phyloP scores from a whole-genome alignment of 1,139 yeast genomes.

The Yamadazyma dushanensis region DNA sequence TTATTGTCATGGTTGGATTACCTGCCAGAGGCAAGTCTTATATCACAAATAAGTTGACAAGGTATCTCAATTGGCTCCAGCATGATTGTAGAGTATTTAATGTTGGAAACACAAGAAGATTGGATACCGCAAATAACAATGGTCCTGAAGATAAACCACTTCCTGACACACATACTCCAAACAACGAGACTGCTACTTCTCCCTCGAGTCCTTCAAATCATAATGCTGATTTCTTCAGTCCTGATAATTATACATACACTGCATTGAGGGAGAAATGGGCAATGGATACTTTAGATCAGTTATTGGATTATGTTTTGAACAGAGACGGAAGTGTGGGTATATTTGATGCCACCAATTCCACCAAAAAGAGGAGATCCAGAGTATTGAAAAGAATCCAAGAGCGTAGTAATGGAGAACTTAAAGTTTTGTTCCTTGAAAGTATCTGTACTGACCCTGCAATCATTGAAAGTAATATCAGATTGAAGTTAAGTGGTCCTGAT shows the following conservation, averaged over 20 bases:
- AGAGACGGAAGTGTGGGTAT: constrained; percentile 93
- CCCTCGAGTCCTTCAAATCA: constrained; percentile 37
- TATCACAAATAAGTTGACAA: constrained; percentile 82
- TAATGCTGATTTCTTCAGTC: constrained; percentile 83
- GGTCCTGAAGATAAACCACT: constrained; percentile 76
- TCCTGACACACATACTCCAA: constrained; percentile 56
- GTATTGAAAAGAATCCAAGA: constrained; percentile 71
- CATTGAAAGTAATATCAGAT: constrained; percentile 76
- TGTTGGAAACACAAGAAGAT: constrained; percentile 90
- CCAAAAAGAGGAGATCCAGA: constrained; percentile 66
- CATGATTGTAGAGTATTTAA: constrained; percentile 88
- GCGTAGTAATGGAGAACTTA: constrained; percentile 70
- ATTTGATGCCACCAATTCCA: constrained; percentile 93
- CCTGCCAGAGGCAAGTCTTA: constrained; percentile 94
- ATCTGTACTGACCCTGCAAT: constrained; percentile 78
- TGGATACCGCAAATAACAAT: constrained; percentile 54
- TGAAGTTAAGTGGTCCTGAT: constrained; percentile 92
- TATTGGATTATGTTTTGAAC: constrained; percentile 74
- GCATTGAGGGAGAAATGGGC: constrained; percentile 92
- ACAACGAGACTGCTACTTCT: constrained; percentile 20
- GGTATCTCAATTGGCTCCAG: constrained; percentile 90
- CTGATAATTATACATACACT: constrained; percentile 67
- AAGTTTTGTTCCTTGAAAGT: constrained; percentile 83
- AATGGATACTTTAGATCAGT: constrained; percentile 83
- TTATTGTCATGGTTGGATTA: constrained; percentile 91